Base-by-base conservation (phyloP, 768 basidiomycete genomes). In the Leccinum olivaceopallidum region DNA sequence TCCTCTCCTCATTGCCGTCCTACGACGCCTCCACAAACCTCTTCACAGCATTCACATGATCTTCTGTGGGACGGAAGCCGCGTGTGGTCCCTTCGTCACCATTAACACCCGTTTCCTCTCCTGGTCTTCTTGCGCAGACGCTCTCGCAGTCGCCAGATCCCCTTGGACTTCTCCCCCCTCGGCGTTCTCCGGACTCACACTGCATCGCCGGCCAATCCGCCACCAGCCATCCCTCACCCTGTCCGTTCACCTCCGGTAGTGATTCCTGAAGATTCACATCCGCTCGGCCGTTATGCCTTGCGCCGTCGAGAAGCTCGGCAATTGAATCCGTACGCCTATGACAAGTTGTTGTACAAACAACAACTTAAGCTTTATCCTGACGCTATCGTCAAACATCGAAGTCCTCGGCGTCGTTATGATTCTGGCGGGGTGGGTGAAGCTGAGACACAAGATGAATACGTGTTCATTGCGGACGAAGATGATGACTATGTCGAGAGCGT, bases 261-360 rank as follows among this genome's bases (percentile, higher is more conserved):
- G 49, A 60, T 70, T 13, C 61, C 68, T 9, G 63, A 59, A n/a
- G 69, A 67, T 59, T 56, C 60, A 28, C 62, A 60, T 4, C 66
- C 60, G 16, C 52, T 63, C 30, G 58, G 65, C 28, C 77, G 85
- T 34, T 88, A 89, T 68, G 73, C 82, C 1, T 74, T 90, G 39
- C 85, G 89, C 37, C 65, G 68, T 51, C 82, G 90, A 22, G 75
- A 80, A 34, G 71, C 79, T 39, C 76, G 80, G 20, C 90, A 92
- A 67, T 61, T 85, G 16, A 79, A 82, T 13, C 90, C 90, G 1
- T 92, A 86, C 65, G 78, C 77, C 12, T 79, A 80, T 36, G 89
- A 91, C 60, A 75, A 81, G 55, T 47, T 75, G 12, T 44, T 72
- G 39, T 91, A 91, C 69, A 80, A 83, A 58, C 70, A 72, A 14